These are phyloP conservation scores for Meripilus lineatus DNA, from an alignment of 1,284 basidiomycete genomes.

Conservation along the genomic window DNA sequence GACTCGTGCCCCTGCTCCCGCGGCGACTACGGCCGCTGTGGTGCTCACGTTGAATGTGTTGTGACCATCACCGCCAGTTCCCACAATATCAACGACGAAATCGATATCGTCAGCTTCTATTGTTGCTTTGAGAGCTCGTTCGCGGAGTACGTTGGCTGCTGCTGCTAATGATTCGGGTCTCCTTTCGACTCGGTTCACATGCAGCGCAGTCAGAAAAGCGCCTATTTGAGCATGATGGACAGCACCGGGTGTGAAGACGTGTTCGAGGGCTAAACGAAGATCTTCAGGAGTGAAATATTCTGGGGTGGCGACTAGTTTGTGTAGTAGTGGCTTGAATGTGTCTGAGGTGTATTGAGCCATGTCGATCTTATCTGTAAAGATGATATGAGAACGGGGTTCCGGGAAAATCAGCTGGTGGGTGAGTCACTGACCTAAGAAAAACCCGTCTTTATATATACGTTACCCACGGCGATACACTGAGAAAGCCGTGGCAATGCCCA, in stretches of 20 bases:
- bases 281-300: conserved; percentile 71
- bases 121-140: conserved; percentile 57
- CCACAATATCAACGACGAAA: conserved; percentile 72
- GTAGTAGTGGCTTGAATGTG: conserved; percentile 72
- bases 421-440: no score
- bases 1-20: conserved; percentile 89
- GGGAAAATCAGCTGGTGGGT: no score
- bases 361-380: no score
- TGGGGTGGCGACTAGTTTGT: conserved; percentile 74
- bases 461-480: no score
- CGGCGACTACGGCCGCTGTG: conserved; percentile 90
- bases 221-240: conserved; percentile 72
- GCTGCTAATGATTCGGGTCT: conserved; percentile 73
- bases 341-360: conserved; percentile 37
- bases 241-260: conserved; percentile 65
- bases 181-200: conserved; percentile 70
- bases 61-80: conserved; percentile 94
- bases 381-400: no score
- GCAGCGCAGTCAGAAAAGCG: conserved; percentile 79
- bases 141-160: conserved; percentile 70
- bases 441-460: no score
- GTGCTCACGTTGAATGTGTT: conserved; percentile 99
- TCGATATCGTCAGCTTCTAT: conserved; percentile 56
- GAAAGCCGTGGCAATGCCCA: no score
- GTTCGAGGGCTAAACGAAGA: conserved; percentile 64